Base-by-base conservation (phyloP, 345 rosid species). In the Orychophragmus violaceus region DNA sequence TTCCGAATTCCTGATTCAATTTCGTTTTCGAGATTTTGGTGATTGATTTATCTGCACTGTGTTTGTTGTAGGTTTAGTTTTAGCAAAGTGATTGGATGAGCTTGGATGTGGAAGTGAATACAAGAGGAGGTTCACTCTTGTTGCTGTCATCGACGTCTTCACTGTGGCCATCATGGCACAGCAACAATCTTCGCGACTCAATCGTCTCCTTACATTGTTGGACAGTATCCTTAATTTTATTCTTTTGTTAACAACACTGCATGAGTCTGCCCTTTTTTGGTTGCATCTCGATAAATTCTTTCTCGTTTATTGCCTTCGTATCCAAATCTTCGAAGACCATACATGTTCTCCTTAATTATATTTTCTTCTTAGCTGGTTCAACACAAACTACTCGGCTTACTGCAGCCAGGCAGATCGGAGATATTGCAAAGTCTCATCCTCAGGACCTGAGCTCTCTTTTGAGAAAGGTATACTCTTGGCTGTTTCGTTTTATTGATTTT, bases 211-310 rank as follows among this genome's bases (percentile, higher is more conserved):
- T 68, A 91, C 96, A 77, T 76, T 94, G 66, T 80, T 94, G 83
- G 99, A 94, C 90, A 90, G 99, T 94, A 91, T 87, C 88, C 92
- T 77, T 62, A n/a, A n/a, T n/a, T n/a, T n/a, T n/a, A n/a, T n/a
- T n/a, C n/a, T n/a, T n/a, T n/a, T n/a, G n/a, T n/a, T n/a, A n/a
- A n/a, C n/a, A n/a, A n/a, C n/a, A n/a, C n/a, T n/a, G n/a, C n/a
- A n/a, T n/a, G n/a, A n/a, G n/a, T n/a, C n/a, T n/a, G n/a, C n/a
- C n/a, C n/a, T n/a, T n/a, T n/a, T n/a, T 35, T 10, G 77, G 78
- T 84, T 25, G 4, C 19, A 12, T n/a, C 33, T 57, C 21, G 9
- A 32, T 49, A n/a, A 32, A 70, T 35, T 50, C n/a, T n/a, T n/a
- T n/a, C n/a, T n/a, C n/a, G 14, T 18, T 52, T 14, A 21, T 57